Evolutionary conservation across 352 stramenopile species (phyloP), one percentile per base, ranked within the genome.

Genomic region (Thraustochytrium aureum): DNA sequence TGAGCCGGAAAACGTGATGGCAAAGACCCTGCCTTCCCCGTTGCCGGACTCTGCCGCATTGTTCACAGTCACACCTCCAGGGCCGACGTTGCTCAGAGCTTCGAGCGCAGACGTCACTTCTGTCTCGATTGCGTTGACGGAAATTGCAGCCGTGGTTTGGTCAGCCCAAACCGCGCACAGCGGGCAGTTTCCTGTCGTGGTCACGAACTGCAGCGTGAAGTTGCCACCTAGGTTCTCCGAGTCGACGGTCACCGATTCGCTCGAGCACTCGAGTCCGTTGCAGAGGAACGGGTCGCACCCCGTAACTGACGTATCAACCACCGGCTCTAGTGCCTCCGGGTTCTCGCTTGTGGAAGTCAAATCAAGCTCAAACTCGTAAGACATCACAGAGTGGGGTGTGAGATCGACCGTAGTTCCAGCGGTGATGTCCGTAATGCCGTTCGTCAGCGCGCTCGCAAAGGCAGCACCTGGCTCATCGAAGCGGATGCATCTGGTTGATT

Each of bases 11-110:
- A 85, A 90, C n/a, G 84, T 84, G 82, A 89, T 84, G n/a, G 47
- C 59, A 43, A 83, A 74, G 2, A 84, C 37, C 2, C 42, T 37
- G 20, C 69, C 59, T 33, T 79, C 69, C 0, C 59, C 69, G 30
- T 62, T 22, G 10, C 43, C 10, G 30, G 64, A 12, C 26, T 74
- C 30, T 7, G 0, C 38, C 17, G 64, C 42, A 1, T 38, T 38
- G 5, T 30, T 84, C 2, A 98, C 90, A 1, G 86, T 87, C 0
- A 94, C 93, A 84, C 95, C 98, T 2, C 94, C 89, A 42, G 85
- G 86, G 45, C 95, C 89, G 30, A 43, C 84, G 56, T 86, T 83
- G 0, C 64, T 60, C 2, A 93, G 84, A 1, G 10, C 60, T 84
- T 92, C 84, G 10, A 94, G 62, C 0, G 72, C 81, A 4, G 38